Conservation (phyloP, 331 rosid species). For the Dryas integrifolia region DNA sequence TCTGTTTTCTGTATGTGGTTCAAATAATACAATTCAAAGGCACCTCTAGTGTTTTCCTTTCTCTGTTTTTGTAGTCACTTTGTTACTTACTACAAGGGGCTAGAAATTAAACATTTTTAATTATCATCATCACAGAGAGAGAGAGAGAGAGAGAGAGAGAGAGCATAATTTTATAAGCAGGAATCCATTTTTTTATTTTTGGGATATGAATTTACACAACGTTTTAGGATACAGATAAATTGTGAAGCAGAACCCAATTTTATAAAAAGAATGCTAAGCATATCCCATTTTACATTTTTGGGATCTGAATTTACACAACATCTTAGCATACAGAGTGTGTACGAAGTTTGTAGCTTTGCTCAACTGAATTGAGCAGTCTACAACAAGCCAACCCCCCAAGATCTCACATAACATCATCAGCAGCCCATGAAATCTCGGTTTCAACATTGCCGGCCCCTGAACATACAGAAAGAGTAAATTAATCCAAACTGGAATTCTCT, state of each 20-base stretch:
- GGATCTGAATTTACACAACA: constrained; percentile 7
- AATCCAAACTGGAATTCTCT: constrained; percentile 3
- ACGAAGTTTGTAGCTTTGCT: constrained; percentile 2
- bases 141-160: neutral
- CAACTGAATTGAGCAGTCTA: neutral
- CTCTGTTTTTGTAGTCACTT: neutral
- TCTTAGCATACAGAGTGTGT: neutral
- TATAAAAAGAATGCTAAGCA: constrained; percentile 1
- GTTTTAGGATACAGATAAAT: neutral
- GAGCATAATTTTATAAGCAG: neutral
- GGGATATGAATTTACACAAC: constrained; percentile 7
- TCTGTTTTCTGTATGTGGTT: too few species aligned
- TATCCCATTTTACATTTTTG: neutral
- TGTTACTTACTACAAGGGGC: too few species aligned
- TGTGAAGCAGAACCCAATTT: neutral
- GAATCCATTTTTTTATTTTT: constrained; percentile 4
- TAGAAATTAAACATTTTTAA: too few species aligned
- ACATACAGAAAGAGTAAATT: constrained; percentile 21
- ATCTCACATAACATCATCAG: constrained; percentile 32
- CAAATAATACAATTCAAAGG: too few species aligned
- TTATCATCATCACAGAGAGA: too few species aligned
- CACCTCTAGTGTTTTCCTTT: neutral
- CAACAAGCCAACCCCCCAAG: constrained; percentile 4
- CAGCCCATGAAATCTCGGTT: constrained; percentile 30
- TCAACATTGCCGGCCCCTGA: constrained; percentile 36